These are phyloP conservation scores for Coccinonectria pachysandricola DNA, from an alignment of 2,329 filamentous ascomycete genomes.

Conservation along the genomic window DNA sequence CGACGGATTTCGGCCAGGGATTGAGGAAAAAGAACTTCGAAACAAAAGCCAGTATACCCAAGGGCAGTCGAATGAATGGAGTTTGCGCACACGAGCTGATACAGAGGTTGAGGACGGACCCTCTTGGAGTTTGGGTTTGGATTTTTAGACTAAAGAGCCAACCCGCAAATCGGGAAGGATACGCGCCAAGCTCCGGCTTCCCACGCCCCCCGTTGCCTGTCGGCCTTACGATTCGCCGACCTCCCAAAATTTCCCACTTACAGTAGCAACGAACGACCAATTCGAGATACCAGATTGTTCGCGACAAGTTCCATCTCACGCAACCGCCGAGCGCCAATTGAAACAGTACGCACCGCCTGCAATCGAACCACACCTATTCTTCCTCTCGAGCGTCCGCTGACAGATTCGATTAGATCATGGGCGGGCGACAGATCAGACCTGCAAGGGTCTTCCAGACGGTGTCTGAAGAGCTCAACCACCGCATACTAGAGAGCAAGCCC, in stretches of 20 bases:
- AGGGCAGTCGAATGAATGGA: too few species aligned
- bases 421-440: conserved; percentile 34
- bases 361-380: neutral
- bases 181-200: conserved; percentile 13
- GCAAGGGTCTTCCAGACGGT: conserved; percentile 38
- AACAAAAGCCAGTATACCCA: neutral
- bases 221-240: conserved; percentile 23
- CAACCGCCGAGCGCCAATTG: conserved; percentile 12
- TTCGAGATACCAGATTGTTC: too few species aligned
- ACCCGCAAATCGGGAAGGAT: conserved; percentile 8
- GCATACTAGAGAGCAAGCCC: conserved; percentile 24
- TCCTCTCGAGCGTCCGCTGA: neutral
- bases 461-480: conserved; percentile 32
- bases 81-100: too few species aligned
- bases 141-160: conserved; percentile 14
- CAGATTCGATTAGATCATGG: too few species aligned
- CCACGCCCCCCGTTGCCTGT: conserved; percentile 7
- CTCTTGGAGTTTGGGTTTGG: conserved; percentile 12
- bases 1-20: conserved; percentile 1
- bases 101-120: too few species aligned
- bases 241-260: conserved; percentile 22
- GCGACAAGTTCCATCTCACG: conserved; percentile 5
- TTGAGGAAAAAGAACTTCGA: conserved; percentile 1
- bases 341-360: conserved; percentile 7
- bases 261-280: too few species aligned